Percentiles rank a stretch among this genome's conserved stretches.
phyloP scores from a whole-genome alignment of 441 rosid species.

The Theobroma grandiflorum region DNA sequence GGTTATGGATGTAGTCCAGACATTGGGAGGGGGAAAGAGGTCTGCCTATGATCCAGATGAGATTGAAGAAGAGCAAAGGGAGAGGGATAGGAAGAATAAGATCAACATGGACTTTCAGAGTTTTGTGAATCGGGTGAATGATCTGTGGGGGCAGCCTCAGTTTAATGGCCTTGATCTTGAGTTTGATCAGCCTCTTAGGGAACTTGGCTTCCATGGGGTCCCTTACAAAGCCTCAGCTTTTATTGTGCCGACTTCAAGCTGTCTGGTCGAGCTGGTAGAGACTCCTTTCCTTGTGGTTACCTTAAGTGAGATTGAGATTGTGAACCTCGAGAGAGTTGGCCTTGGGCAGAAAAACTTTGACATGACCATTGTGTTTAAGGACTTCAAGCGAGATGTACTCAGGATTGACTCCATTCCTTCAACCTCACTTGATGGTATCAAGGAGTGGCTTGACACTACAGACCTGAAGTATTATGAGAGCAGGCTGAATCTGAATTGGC shows the following conservation, averaged over 20 bases:
- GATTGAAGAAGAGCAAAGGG: slow-evolving; percentile 92
- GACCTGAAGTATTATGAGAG: slow-evolving; percentile 92
- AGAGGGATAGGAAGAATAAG: slow-evolving; percentile 83
- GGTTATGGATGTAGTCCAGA: slow-evolving; percentile 88
- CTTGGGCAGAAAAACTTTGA: slow-evolving; percentile 94
- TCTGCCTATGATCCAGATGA: slow-evolving; percentile 97
- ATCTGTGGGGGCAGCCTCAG: slow-evolving; percentile 85
- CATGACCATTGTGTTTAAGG: slow-evolving; percentile 88
- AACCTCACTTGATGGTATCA: slow-evolving; percentile 81
- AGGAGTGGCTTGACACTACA: slow-evolving; percentile 93
- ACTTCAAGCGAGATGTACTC: slow-evolving; percentile 84
- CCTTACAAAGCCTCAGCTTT: slow-evolving; percentile 80
- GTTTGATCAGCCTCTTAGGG: slow-evolving; percentile 93
- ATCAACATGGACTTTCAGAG: slow-evolving; percentile 82
- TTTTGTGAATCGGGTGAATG: slow-evolving; percentile 86
- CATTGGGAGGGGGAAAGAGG: slow-evolving; percentile 84
- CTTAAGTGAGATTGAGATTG: slow-evolving; percentile 89
- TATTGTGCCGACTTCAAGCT: slow-evolving; percentile 90
- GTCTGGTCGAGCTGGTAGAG: slow-evolving; percentile 85
- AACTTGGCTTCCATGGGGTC: slow-evolving; percentile 91
- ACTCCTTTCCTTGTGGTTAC: slow-evolving; percentile 85
- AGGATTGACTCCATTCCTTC: slow-evolving; percentile 90
- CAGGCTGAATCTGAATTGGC: slow-evolving; percentile 91
- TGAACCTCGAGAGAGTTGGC: slow-evolving; percentile 91
- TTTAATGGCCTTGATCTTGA: slow-evolving; percentile 75